phyloP scores from a whole-genome alignment of 352 stramenopile genomes.

The Globisporangium middletonii region DNA sequence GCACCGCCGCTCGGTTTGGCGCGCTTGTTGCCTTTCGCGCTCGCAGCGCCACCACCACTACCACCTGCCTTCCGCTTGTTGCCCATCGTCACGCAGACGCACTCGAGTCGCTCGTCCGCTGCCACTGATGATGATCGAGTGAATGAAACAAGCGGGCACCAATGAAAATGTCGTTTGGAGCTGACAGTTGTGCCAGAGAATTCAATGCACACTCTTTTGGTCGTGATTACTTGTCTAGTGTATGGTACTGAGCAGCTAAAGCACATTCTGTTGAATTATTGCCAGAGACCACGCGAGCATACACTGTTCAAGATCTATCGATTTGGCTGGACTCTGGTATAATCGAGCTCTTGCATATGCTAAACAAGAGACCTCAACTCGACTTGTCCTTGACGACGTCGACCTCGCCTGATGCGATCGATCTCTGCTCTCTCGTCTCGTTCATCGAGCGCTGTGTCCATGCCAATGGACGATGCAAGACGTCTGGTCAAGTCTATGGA shows the following conservation, averaged over 20 bases:
- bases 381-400: no score
- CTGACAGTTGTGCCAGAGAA: not conserved
- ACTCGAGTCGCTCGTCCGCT: not conserved
- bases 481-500: no score
- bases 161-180: not conserved
- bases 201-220: not conserved
- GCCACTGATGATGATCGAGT: not conserved
- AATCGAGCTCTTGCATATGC: no score
- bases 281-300: no score
- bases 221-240: not conserved
- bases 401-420: no score
- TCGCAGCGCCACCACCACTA: constrained; percentile 9
- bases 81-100: constrained; percentile 2
- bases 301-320: no score
- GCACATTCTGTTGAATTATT: no score
- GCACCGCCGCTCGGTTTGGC: constrained; percentile 10
- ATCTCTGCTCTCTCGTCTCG: no score
- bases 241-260: not conserved
- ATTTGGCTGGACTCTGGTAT: no score
- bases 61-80: constrained; percentile 34
- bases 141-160: not conserved
- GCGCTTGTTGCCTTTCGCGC: constrained; percentile 37
- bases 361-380: no score
- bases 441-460: no score
- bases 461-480: no score